phyloP scores from a whole-genome alignment of 768 basidiomycete species.

The Lentinula detonsa region DNA sequence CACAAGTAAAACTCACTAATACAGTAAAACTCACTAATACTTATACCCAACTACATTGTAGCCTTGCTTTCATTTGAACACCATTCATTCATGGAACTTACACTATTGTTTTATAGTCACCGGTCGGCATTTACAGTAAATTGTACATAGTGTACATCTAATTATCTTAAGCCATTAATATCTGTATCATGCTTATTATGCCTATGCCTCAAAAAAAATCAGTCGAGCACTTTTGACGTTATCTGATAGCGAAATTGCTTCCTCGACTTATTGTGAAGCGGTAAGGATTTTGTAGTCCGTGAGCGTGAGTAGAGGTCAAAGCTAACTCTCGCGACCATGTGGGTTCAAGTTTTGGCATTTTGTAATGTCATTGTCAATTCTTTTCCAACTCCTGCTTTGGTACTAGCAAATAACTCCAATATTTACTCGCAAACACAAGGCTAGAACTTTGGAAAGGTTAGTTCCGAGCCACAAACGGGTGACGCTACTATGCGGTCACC shows the following conservation, averaged over 20 bases:
- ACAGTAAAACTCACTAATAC: background rate
- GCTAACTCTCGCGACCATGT: background rate
- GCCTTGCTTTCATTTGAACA: background rate
- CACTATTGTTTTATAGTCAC: background rate
- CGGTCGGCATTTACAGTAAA: background rate
- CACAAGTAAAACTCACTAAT: background rate
- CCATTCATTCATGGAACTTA: background rate
- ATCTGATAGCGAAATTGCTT: too few relatives aligned
- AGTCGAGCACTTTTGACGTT: too few relatives aligned
- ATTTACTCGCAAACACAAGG: too few relatives aligned
- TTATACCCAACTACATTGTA: background rate
- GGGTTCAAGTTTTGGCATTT: too few relatives aligned
- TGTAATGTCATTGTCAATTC: too few relatives aligned
- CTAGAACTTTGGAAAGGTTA: too few relatives aligned
- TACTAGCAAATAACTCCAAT: too few relatives aligned
- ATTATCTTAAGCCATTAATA: background rate
- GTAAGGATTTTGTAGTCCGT: too few relatives aligned
- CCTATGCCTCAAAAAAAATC: too few relatives aligned
- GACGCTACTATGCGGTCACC: conserved; percentile 4
- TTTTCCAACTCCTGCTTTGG: too few relatives aligned
- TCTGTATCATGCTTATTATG: too few relatives aligned
- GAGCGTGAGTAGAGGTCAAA: background rate
- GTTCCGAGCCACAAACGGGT: background rate
- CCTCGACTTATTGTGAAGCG: too few relatives aligned
- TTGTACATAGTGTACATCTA: background rate